Conservation (phyloP, 331 rosid genomes). For the Phaseolus coccineus region DNA sequence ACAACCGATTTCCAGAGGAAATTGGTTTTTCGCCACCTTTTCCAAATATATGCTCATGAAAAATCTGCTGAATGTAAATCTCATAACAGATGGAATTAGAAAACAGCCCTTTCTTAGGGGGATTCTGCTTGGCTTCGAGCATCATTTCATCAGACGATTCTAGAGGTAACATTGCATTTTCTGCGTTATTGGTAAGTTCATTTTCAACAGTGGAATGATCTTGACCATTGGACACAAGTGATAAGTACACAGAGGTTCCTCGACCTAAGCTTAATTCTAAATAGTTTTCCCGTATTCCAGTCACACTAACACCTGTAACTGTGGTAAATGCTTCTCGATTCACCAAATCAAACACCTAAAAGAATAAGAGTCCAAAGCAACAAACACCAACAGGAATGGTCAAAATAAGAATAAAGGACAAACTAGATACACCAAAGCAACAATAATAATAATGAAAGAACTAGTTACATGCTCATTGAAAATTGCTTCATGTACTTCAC, state of each 20-base stretch:
- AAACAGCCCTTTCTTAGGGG: conserved; percentile 55
- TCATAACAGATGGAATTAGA: conserved; percentile 71
- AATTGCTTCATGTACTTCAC: conserved; percentile 82
- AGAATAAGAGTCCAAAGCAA: conserved; percentile 42
- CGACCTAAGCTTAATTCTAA: conserved; percentile 79
- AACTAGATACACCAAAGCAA: conserved; percentile 30
- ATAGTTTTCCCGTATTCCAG: conserved; percentile 88
- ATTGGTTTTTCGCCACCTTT: conserved; percentile 61
- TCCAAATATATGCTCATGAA: conserved; percentile 76
- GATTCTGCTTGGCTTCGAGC: conserved; percentile 62
- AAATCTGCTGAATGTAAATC: conserved; percentile 88
- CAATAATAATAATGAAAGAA: conserved; percentile 3
- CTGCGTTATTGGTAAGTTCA: conserved; percentile 51
- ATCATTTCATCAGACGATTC: conserved; percentile 75
- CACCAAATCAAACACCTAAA: conserved; percentile 89
- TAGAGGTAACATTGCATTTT: conserved; percentile 67
- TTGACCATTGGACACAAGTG: conserved; percentile 69
- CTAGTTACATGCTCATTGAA: conserved; percentile 70
- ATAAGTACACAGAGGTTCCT: conserved; percentile 78
- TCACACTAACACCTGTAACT: conserved; percentile 77
- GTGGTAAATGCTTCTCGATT: conserved; percentile 88
- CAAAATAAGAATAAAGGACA: conserved; percentile 12
- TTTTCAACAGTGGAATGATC: conserved; percentile 56
- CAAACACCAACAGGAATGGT: conserved; percentile 37
- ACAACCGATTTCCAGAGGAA: conserved; percentile 52